These are phyloP conservation scores for Penicillium sp. DNA, from an alignment of 2,329 filamentous ascomycete species.

Conservation along the genomic window DNA sequence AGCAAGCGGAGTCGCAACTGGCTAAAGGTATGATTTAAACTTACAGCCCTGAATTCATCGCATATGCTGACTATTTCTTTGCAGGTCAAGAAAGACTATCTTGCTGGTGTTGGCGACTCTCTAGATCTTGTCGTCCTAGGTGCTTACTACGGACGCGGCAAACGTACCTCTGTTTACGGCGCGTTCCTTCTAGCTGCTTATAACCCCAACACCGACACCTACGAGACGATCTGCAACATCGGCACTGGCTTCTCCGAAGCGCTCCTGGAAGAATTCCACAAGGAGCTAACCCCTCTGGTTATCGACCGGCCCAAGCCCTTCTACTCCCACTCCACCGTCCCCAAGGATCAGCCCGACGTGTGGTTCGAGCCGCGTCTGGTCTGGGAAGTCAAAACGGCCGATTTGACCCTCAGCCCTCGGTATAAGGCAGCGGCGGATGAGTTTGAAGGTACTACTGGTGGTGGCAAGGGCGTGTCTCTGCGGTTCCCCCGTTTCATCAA, in stretches of 20 bases:
- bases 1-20: constrained; percentile 96
- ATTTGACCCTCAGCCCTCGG: constrained; percentile 86
- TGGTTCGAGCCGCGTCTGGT: constrained; percentile 96
- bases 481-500: constrained; percentile 93
- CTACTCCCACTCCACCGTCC: constrained; percentile 79
- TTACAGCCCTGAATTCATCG: background rate
- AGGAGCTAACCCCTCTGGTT: constrained; percentile 70
- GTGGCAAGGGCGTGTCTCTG: constrained; percentile 78
- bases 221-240: constrained; percentile 98
- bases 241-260: constrained; percentile 95
- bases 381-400: constrained; percentile 97
- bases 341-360: constrained; percentile 94
- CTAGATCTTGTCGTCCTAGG: constrained; percentile 95
- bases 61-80: constrained; percentile 8
- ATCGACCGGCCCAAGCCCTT: constrained; percentile 94
- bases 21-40: constrained; percentile 71
- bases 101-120: constrained; percentile 89
- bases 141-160: constrained; percentile 91
- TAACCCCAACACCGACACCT: constrained; percentile 75
- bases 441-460: constrained; percentile 69
- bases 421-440: constrained; percentile 91
- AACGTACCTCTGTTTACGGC: constrained; percentile 92
- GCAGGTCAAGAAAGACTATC: constrained; percentile 96
- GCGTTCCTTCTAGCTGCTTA: constrained; percentile 95
- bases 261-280: constrained; percentile 85